Percentiles rank a stretch among this genome's conserved stretches.
Evolutionary conservation across 2,329 filamentous ascomycete species (phyloP).

Genomic region (Penicillium sp.): DNA sequence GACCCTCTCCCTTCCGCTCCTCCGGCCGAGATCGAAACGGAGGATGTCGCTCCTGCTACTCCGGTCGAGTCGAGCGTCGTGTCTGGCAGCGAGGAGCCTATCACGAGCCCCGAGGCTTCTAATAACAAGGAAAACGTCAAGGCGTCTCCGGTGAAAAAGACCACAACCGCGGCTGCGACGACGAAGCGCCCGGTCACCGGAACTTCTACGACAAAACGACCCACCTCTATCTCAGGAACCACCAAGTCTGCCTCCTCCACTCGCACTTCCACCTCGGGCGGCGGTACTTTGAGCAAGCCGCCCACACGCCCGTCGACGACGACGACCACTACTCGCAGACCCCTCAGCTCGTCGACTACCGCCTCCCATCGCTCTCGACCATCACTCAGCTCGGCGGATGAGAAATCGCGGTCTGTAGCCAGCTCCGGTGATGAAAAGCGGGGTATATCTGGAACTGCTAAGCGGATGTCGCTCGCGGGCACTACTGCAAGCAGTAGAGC

Average conservation of each 20-base stretch:
- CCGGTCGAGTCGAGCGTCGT: slow-evolving; percentile 39
- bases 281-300: slow-evolving; percentile 50
- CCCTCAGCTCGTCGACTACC: slow-evolving; percentile 41
- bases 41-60: slow-evolving; percentile 40
- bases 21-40: slow-evolving; percentile 34
- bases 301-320: slow-evolving; percentile 48
- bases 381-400: slow-evolving; percentile 51
- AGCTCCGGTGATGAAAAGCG: slow-evolving; percentile 53
- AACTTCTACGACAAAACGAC: slow-evolving; percentile 41
- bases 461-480: slow-evolving; percentile 51
- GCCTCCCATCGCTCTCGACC: slow-evolving; percentile 47
- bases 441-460: slow-evolving; percentile 48
- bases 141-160: slow-evolving; percentile 40
- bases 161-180: slow-evolving; percentile 27
- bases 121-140: slow-evolving; percentile 41
- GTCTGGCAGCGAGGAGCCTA: slow-evolving; percentile 39
- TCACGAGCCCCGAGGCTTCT: slow-evolving; percentile 41
- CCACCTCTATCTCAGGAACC: slow-evolving; percentile 40
- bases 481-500: slow-evolving; percentile 39
- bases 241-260: slow-evolving; percentile 34
- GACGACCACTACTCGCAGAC: slow-evolving; percentile 38
- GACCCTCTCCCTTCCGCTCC: slow-evolving; percentile 33
- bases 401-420: slow-evolving; percentile 45
- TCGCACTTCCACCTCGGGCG: slow-evolving; percentile 37
- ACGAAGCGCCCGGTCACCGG: slow-evolving; percentile 42